Evolutionary conservation across 2,329 filamentous ascomycete genomes (phyloP).

Genomic region (Raffaelea deltoideospora): DNA sequence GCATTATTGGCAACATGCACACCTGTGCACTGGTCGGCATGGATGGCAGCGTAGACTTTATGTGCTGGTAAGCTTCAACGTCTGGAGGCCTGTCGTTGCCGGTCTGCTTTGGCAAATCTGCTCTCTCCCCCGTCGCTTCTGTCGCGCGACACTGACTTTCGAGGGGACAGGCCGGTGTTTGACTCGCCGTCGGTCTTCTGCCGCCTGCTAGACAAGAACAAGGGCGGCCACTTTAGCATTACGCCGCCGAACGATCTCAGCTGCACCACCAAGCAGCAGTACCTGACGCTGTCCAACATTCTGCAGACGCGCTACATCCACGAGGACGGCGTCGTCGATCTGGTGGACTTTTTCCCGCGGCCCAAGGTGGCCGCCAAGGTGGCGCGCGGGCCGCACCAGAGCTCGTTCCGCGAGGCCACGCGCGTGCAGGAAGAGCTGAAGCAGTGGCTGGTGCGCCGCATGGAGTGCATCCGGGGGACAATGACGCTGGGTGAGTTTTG

Average conservation of each 20-base stretch:
- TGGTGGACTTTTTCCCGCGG: conserved; percentile 63
- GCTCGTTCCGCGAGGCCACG: conserved; percentile 36
- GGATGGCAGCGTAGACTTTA: conserved; percentile 59
- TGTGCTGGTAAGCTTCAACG: conserved; percentile 62
- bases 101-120: neutral
- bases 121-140: too few relatives aligned
- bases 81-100: neutral
- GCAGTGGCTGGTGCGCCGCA: conserved; percentile 54
- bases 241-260: conserved; percentile 32
- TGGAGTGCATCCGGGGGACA: conserved; percentile 56
- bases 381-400: conserved; percentile 29
- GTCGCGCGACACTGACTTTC: too few relatives aligned
- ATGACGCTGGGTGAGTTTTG: conserved; percentile 37
- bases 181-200: conserved; percentile 66
- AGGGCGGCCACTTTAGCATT: conserved; percentile 60
- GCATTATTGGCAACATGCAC: conserved; percentile 67
- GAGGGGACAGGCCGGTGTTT: conserved; percentile 49
- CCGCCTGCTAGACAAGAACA: conserved; percentile 57
- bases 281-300: conserved; percentile 60
- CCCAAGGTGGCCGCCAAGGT: conserved; percentile 43
- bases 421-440: conserved; percentile 47
- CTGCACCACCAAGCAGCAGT: conserved; percentile 63
- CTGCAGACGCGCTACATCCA: conserved; percentile 65
- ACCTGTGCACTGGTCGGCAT: conserved; percentile 63
- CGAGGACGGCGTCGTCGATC: conserved; percentile 57